Percentiles rank a stretch among this genome's conserved stretches.
phyloP scores from a whole-genome alignment of 345 rosid species.

The Camelina hispida region DNA sequence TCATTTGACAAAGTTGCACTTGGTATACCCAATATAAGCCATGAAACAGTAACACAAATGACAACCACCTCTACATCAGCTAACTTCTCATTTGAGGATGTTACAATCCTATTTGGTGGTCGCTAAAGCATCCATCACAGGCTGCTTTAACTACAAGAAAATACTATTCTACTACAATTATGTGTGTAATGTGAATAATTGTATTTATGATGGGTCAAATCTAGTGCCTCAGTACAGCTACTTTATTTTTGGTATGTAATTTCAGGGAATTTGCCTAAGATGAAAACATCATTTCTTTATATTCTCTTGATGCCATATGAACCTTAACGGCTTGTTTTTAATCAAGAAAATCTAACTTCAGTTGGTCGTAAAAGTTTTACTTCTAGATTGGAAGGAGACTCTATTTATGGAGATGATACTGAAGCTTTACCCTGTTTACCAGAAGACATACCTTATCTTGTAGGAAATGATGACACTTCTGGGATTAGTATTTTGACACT shows the following conservation, averaged over 20 bases:
- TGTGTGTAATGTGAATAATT: background rate
- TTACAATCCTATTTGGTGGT: conserved; percentile 19
- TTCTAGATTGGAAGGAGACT: background rate
- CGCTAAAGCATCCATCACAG: conserved; percentile 8
- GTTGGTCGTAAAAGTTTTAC: background rate
- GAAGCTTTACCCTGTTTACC: background rate
- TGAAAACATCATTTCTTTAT: background rate
- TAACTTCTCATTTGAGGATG: conserved; percentile 34
- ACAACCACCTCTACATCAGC: conserved; percentile 30
- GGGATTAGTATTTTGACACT: background rate
- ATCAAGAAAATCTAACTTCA: background rate
- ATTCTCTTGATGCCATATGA: too few relatives aligned
- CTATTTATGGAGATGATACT: background rate
- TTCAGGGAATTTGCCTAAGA: background rate
- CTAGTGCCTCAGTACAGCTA: background rate
- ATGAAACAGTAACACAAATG: conserved; percentile 27
- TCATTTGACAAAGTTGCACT: conserved; percentile 33
- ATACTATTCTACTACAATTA: background rate
- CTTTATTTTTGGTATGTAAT: background rate
- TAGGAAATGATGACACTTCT: background rate
- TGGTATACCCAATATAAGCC: conserved; percentile 42
- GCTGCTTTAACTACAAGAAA: conserved; percentile 2
- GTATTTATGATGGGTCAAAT: background rate
- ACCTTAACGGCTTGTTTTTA: background rate
- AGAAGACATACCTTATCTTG: background rate